phyloP scores from a whole-genome alignment of 2,329 filamentous ascomycete species.

The Colletotrichum spinosum region DNA sequence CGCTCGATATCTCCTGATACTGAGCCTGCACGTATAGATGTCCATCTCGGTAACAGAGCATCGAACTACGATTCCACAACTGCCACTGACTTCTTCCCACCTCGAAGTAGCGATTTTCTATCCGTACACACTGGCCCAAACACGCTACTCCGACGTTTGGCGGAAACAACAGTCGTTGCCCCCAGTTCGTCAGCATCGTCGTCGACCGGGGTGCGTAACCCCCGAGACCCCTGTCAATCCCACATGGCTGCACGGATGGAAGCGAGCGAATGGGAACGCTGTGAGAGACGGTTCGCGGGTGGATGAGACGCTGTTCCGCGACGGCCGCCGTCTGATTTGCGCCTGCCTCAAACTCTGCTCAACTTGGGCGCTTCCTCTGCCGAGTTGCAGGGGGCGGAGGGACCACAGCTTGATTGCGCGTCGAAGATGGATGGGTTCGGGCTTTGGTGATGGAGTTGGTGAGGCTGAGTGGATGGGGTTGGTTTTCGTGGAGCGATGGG shows the following conservation, averaged over 20 bases:
- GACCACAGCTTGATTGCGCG: conserved; percentile 22
- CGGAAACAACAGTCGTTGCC: background rate
- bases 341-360: conserved; percentile 33
- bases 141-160: background rate
- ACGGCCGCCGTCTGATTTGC: conserved; percentile 37
- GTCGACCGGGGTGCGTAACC: conserved; percentile 10
- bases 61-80: fast-evolving
- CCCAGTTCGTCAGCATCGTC: background rate
- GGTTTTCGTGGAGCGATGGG: background rate
- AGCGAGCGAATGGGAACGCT: conserved; percentile 12
- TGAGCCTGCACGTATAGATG: no score
- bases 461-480: background rate
- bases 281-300: conserved; percentile 15
- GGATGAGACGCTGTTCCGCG: conserved; percentile 35
- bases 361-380: conserved; percentile 14
- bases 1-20: no score
- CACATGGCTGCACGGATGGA: conserved; percentile 9
- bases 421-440: conserved; percentile 7
- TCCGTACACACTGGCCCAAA: background rate
- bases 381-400: conserved; percentile 18
- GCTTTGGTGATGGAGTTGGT: background rate
- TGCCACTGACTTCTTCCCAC: no score
- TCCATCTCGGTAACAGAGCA: no score
- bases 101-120: background rate
- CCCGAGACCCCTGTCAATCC: conserved; percentile 2